Base-by-base conservation (phyloP, 768 basidiomycete species). In the Psilocybe tampanensis region DNA sequence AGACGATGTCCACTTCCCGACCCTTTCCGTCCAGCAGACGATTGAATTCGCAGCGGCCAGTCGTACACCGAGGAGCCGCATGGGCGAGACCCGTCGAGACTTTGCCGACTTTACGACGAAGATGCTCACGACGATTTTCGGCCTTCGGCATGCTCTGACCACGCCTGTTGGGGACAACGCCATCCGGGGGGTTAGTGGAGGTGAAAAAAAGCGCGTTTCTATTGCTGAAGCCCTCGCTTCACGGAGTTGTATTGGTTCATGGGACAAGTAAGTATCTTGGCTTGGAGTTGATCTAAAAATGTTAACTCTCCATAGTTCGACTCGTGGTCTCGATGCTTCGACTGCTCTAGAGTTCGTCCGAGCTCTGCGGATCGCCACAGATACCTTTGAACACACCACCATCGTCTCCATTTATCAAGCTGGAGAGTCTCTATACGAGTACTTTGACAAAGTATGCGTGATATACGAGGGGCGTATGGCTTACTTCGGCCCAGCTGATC, bases 381-480 rank as follows among this genome's bases (percentile, higher is more conserved):
- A 91, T 62, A 74, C 80, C 2, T 75, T 75, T 53, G 66, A 72
- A n/a, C 57, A 70, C 17, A 74, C 87, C 0, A 91, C 87, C 0
- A 80, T 94, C 55, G 89, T 90, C n/a, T 88, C 90, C 0, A 83
- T 95, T 34, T 94, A 94, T 70, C 92, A 94, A 70, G 92, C 90
- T 8, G 86, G 87, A 54, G 90, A 93, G 67, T 76, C 77, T 2
- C 67, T 88, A 0, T 88, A 85, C 56, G 56, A 80, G 19, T 74
- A 80, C 42, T 94, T 93, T 66, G 89, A 92, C 79, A 91, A 92
- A 67, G 88, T 93, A 32, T 86, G 88, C 66, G 83, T 93, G 33
- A 80, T 94, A 64, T 83, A 88, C 70, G 87, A 87, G 56, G 89
- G 90, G 3, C 74, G 77, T 33, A 86, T 88, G 80, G 85, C 83